Evolutionary conservation across 768 basidiomycete species (phyloP).

Genomic region (Terana coerulea): DNA sequence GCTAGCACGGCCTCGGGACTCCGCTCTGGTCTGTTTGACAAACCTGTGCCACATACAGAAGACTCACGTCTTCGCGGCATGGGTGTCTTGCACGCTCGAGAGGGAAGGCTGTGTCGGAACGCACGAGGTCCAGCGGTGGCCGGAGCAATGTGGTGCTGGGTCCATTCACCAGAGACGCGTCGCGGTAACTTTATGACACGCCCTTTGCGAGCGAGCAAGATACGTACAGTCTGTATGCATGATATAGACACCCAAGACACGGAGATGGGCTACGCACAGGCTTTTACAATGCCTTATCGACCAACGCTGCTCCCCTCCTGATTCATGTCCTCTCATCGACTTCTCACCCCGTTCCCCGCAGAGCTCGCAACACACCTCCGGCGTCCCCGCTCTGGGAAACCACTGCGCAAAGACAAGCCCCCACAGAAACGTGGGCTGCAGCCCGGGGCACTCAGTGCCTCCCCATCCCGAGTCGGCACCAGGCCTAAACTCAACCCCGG

Average conservation of each 20-base stretch:
- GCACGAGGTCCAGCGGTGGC: conserved; percentile 29
- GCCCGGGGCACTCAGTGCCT: too few relatives aligned
- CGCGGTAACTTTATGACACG: conserved; percentile 34
- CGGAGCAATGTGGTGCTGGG: conserved; percentile 13
- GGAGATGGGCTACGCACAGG: conserved; percentile 35
- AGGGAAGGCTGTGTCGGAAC: conserved; percentile 51
- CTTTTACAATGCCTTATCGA: conserved; percentile 23
- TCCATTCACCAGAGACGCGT: conserved; percentile 46
- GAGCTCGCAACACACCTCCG: conserved; percentile 2
- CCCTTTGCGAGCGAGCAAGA: conserved; percentile 35
- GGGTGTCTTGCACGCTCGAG: conserved; percentile 13
- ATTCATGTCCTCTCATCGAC: conserved; percentile 10
- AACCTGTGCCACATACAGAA: conserved; percentile 14
- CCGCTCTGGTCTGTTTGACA: conserved; percentile 26
- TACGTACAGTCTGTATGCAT: conserved; percentile 31
- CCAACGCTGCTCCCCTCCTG: conserved; percentile 29
- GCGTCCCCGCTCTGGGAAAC: conserved; percentile 10
- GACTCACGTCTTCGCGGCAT: conserved; percentile 5
- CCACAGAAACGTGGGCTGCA: conserved; percentile 41
- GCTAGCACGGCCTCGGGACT: conserved; percentile 53
- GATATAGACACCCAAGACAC: neutral
- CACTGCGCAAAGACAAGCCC: conserved; percentile 24
- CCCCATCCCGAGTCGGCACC: conserved; percentile 22
- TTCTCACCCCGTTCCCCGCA: conserved; percentile 8
- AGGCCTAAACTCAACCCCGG: conserved; percentile 43